Conservation (phyloP, 331 rosid species). For the Stylosanthes scabra region DNA sequence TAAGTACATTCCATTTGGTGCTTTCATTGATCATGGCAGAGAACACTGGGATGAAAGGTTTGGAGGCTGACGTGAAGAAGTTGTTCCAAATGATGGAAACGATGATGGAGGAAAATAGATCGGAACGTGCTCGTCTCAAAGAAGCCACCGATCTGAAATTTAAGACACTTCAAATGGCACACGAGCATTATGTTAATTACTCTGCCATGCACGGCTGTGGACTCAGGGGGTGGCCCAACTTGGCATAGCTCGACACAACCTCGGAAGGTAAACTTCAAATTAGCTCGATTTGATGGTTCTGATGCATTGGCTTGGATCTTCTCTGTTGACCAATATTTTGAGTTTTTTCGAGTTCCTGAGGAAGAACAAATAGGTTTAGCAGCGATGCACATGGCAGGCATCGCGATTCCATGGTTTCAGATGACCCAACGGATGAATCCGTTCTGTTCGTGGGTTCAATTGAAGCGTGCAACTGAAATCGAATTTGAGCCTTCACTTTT, state of each 20-base stretch:
- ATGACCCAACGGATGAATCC: neutral
- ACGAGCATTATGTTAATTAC: too few species aligned
- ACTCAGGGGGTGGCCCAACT: neutral
- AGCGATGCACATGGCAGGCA: neutral
- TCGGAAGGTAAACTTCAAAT: neutral
- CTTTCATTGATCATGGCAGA: too few species aligned
- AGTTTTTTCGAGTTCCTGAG: neutral
- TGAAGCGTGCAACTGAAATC: neutral
- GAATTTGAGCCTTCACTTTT: neutral
- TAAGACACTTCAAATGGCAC: too few species aligned
- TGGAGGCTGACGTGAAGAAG: too few species aligned
- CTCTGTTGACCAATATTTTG: neutral
- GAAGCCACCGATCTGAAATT: too few species aligned
- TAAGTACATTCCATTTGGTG: too few species aligned
- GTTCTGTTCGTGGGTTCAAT: neutral
- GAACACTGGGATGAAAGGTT: too few species aligned
- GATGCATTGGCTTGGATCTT: neutral
- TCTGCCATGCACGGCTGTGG: neutral
- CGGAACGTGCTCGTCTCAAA: too few species aligned
- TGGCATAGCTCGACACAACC: neutral
- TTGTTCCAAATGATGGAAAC: too few species aligned
- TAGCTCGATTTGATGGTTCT: neutral
- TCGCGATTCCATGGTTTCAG: neutral
- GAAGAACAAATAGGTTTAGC: neutral
- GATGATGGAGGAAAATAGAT: too few species aligned